phyloP scores from a whole-genome alignment of 2,329 filamentous ascomycete genomes.

The Alternaria viburni region DNA sequence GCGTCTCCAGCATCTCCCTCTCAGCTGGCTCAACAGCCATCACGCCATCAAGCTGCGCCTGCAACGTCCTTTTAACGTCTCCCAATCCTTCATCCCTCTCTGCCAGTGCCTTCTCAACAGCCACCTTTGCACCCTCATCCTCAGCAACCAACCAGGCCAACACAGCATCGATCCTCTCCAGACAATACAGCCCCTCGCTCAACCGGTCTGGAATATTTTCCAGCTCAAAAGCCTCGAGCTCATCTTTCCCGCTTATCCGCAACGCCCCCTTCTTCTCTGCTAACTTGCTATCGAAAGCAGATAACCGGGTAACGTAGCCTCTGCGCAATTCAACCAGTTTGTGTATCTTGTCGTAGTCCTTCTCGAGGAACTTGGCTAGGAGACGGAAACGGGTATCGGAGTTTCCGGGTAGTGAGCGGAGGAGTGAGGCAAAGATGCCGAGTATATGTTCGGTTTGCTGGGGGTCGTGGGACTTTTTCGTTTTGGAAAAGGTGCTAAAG shows the following conservation, averaged over 20 bases:
- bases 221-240: constrained; percentile 66
- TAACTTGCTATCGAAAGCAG: constrained; percentile 68
- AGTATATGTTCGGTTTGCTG: constrained; percentile 79
- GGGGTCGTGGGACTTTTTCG: constrained; percentile 69
- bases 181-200: constrained; percentile 81
- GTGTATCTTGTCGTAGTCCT: constrained; percentile 83
- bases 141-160: constrained; percentile 92
- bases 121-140: constrained; percentile 74
- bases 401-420: constrained; percentile 78
- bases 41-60: constrained; percentile 69
- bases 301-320: constrained; percentile 70
- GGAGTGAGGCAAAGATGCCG: constrained; percentile 81
- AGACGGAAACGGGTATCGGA: constrained; percentile 80
- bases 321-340: constrained; percentile 74
- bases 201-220: constrained; percentile 78
- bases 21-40: constrained; percentile 58
- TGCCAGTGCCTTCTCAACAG: constrained; percentile 68
- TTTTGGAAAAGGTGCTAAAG: constrained; percentile 75
- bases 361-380: constrained; percentile 94
- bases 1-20: constrained; percentile 70
- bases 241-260: constrained; percentile 66
- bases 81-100: constrained; percentile 71
- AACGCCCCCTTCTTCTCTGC: constrained; percentile 62
- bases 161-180: constrained; percentile 84
- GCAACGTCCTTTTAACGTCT: constrained; percentile 70